A percentile compares a stretch with the other conserved stretches of the same genome.
These are phyloP conservation scores for Wickerhamiella infanticola DNA, from an alignment of 1,139 yeast species.

Conservation along the genomic window DNA sequence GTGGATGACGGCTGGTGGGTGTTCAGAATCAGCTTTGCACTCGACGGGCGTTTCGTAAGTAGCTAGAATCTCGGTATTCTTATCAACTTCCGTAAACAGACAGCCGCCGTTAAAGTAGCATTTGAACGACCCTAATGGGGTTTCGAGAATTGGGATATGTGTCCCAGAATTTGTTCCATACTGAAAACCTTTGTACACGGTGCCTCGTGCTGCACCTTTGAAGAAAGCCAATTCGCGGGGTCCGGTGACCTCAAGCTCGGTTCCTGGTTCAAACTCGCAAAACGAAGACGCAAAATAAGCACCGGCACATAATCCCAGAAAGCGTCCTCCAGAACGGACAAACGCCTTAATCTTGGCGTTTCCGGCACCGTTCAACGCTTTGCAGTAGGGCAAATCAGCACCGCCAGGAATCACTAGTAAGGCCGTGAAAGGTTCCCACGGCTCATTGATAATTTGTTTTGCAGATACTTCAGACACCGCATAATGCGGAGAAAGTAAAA, in stretches of 20 bases:
- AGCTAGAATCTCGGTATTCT: slow-evolving; percentile 47
- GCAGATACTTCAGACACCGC: slow-evolving; percentile 67
- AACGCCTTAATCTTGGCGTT: slow-evolving; percentile 44
- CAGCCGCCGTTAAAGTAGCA: slow-evolving; percentile 81
- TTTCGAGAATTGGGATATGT: slow-evolving; percentile 35
- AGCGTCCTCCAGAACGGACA: slow-evolving; percentile 67
- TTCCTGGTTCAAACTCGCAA: slow-evolving; percentile 74
- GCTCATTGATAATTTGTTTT: slow-evolving; percentile 51
- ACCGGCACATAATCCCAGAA: slow-evolving; percentile 91
- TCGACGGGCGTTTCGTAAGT: slow-evolving; percentile 40
- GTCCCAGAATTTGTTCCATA: slow-evolving; percentile 71
- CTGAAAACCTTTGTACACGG: slow-evolving; percentile 64
- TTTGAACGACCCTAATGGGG: slow-evolving; percentile 17
- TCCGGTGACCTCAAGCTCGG: slow-evolving; percentile 71
- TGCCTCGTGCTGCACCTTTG: slow-evolving; percentile 72
- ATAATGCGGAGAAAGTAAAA: slow-evolving; percentile 71
- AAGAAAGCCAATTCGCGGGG: slow-evolving; percentile 63
- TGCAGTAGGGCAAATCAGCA: slow-evolving; percentile 80
- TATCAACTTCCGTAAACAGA: slow-evolving; percentile 59
- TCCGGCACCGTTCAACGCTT: slow-evolving; percentile 52
- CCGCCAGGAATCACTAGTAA: slow-evolving; percentile 89
- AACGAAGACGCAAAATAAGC: slow-evolving; percentile 67
- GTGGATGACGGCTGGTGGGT: slow-evolving; percentile 48
- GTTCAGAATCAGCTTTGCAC: slow-evolving; percentile 26
- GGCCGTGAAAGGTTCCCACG: slow-evolving; percentile 75